Conservation (phyloP, 768 basidiomycete species). For the Lactifluus volemus region DNA sequence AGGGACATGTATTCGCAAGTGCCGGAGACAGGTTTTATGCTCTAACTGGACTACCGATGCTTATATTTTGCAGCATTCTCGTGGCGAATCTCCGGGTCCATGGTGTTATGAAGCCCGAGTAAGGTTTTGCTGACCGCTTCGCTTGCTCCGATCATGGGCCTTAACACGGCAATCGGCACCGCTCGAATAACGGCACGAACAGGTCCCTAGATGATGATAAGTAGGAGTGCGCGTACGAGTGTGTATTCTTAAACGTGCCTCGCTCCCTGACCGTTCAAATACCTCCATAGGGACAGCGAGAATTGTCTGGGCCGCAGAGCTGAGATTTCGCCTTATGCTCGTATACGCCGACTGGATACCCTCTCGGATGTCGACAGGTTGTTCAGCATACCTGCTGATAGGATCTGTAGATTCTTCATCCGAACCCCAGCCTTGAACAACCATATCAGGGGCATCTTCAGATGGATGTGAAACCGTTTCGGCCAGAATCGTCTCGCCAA, state of each 20-base stretch:
- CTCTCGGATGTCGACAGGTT: slow-evolving; percentile 75
- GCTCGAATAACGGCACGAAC: slow-evolving; percentile 92
- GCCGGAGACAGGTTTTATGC: not conserved
- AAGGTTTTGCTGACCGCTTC: slow-evolving; percentile 96
- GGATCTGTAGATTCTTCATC: slow-evolving; percentile 43
- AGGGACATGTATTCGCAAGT: not conserved
- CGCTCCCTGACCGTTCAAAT: slow-evolving; percentile 86
- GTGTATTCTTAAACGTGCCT: slow-evolving; percentile 42
- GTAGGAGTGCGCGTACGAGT: not conserved
- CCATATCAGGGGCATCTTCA: slow-evolving; percentile 22
- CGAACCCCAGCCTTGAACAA: slow-evolving; percentile 29
- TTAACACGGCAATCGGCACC: slow-evolving; percentile 93
- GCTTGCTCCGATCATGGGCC: slow-evolving; percentile 96
- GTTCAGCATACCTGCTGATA: slow-evolving; percentile 87
- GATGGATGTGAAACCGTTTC: slow-evolving; percentile 48
- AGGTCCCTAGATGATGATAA: slow-evolving; percentile 53
- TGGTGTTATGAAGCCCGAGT: slow-evolving; percentile 83
- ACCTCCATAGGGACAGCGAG: slow-evolving; percentile 99
- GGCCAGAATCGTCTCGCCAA: slow-evolving; percentile 53
- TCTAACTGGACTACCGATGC: slow-evolving; percentile 38
- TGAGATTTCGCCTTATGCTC: slow-evolving; percentile 78
- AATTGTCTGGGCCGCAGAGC: slow-evolving; percentile 95
- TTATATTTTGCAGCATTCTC: slow-evolving; percentile 96
- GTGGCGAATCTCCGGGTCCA: slow-evolving; percentile 75
- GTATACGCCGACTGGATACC: slow-evolving; percentile 89